Conservation (phyloP, 768 basidiomycete genomes). For the Suillus subluteus region DNA sequence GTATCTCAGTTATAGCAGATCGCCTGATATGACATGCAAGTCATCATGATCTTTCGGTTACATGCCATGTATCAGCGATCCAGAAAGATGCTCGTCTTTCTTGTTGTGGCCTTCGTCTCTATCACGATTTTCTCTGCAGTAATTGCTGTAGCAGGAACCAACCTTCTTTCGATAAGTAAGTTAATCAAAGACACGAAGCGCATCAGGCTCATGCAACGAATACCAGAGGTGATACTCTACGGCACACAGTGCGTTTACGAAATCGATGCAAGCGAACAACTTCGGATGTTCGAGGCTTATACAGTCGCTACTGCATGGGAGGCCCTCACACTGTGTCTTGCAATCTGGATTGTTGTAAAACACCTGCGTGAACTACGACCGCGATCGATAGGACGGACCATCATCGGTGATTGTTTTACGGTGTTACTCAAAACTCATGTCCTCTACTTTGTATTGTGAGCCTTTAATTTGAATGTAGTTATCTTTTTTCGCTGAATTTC, state of each 20-base stretch:
- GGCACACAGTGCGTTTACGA: background rate
- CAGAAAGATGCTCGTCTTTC: background rate
- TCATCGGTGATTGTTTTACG: background rate
- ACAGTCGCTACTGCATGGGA: background rate
- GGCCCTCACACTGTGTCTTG: background rate
- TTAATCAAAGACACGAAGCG: background rate
- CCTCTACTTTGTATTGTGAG: background rate
- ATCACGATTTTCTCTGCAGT: background rate
- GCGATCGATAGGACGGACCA: background rate
- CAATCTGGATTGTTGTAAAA: background rate
- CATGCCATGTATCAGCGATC: constrained; percentile 3
- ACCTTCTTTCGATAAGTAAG: background rate
- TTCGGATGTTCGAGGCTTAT: background rate
- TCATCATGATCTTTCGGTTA: background rate
- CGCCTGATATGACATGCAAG: background rate
- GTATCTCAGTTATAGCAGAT: background rate
- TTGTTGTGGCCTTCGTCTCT: background rate
- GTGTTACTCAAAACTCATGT: background rate
- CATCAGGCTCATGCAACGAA: background rate
- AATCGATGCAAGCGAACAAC: background rate
- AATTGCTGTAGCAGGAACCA: background rate
- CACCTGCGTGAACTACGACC: background rate
- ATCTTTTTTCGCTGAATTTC: background rate
- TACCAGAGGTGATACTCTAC: background rate
- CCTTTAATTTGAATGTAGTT: background rate